Base-by-base conservation (phyloP, 2,329 filamentous ascomycete genomes). In the Colletotrichum musae region DNA sequence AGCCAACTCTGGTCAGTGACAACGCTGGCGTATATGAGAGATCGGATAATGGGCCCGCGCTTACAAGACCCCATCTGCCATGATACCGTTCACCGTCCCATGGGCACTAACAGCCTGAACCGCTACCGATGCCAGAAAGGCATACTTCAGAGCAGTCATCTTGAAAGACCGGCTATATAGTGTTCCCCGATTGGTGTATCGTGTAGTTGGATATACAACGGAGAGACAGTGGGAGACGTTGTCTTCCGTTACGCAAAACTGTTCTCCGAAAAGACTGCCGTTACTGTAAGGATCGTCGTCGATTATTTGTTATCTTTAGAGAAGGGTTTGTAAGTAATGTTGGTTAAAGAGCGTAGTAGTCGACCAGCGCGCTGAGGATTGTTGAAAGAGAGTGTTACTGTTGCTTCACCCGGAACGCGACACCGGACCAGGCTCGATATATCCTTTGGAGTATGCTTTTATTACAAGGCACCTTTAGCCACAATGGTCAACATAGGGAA, bases 41-140 rank as follows among this genome's bases (percentile, higher is more conserved):
- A 10, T 18, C 15, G 6, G 12, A 15, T 21, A 21, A 36, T n/a
- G 3, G 12, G 21, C 12, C 15, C n/a, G 10, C 18, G 43, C 67
- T 56, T 67, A 70, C 67, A 57, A 70, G 62, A 70, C 57, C 12
- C 67, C 67, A 52, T 70, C 67, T 16, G 63, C 67, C 67, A 57
- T 51, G 24, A 70, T 47, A 13, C 67, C 67, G 18, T 50, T 67
- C 13, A 70, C 67, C 9, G 67, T 70, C 16, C 67, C 67, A 18
- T 70, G 67, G 18, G 62, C 67, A 28, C 41, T 61, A 24, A 52
- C 51, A 32, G 45, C 16, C 26, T 48, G 56, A 10, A 67, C 16
- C 26, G 52, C 36, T 43, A 63, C 67, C 4, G 51, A 60, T n/a
- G 51, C 62, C 45, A 70, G 41, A 57, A 70, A 26, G 45, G 47